Evolutionary conservation across 2,329 filamentous ascomycete species (phyloP).

Genomic region (Hortaea sp.): DNA sequence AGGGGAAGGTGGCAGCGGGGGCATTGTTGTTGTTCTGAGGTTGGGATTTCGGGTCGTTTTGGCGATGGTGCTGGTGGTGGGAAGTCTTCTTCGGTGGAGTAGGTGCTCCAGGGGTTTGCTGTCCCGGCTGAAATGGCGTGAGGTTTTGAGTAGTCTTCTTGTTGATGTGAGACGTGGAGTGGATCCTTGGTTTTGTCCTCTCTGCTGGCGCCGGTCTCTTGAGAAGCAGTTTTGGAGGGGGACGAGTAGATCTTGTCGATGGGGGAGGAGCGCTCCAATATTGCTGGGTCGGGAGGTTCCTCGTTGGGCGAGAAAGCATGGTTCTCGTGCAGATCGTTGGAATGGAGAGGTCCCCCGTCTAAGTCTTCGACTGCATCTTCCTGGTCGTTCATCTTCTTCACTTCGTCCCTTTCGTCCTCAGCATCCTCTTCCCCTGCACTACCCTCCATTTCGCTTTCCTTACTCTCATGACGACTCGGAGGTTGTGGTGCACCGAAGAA

Average conservation of each 20-base stretch:
- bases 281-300: too few relatives aligned
- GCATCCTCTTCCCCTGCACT: conserved; percentile 3
- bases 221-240: not conserved
- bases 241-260: not conserved
- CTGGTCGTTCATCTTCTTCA: not conserved
- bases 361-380: not conserved
- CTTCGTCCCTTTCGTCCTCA: not conserved
- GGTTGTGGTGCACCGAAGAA: conserved; percentile 21
- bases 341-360: not conserved
- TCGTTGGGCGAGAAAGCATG: too few relatives aligned
- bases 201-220: too few relatives aligned
- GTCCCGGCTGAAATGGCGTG: too few relatives aligned
- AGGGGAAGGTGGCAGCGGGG: conserved; percentile 40
- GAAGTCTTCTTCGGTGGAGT: not conserved
- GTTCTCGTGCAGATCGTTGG: not conserved
- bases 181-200: too few relatives aligned
- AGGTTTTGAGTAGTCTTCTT: too few relatives aligned
- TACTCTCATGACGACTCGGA: conserved; percentile 7
- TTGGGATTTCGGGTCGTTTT: not conserved
- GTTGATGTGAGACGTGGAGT: too few relatives aligned
- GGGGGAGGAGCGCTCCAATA: not conserved
- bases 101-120: not conserved
- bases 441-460: conserved; percentile 1
- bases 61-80: not conserved
- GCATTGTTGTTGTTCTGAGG: not conserved